Base-by-base conservation (phyloP, 331 rosid species). In the Pyrus hybrid region DNA sequence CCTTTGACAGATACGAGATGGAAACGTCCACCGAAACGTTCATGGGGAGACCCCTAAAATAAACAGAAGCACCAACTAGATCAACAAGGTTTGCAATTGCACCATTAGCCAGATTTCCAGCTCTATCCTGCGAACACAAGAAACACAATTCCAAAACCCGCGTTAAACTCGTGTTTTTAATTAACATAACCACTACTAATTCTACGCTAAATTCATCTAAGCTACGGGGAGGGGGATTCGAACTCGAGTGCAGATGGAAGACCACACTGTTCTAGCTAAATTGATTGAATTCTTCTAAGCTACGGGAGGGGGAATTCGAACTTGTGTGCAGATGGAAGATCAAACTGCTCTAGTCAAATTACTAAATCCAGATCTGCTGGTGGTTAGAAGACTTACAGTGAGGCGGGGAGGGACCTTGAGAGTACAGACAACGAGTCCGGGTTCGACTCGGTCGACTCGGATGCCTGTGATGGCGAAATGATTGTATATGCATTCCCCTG, bases 11-110 rank as follows among this genome's bases (percentile, higher is more conserved):
- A 80, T 61, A 85, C 18, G 95, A 86, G 79, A 94, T 85, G 23
- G 97, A 90, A 87, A 94, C 86, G 71, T 94, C 97, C 73, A 88
- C 93, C 4, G 97, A 91, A 76, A 94, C 96, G 81, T 82, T 83
- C 89, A 85, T 78, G 4, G 92, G 95, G 23, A 83, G 86, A 68
- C 89, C 86, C 76, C 79, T 90, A 43, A 63, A 83, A 72, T 87
- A 78, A 77, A 77, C 65, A 25, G 89, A 85, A 43, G 87, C 86
- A 23, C 99, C 97, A 11, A 84, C 82, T 64, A 85, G 93, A 81
- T 94, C 97, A 22, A 94, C 92, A 53, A 94, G 82, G 78, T 67
- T 92, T 53, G 91, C 97, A 57, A 94, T 86, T 68, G 97, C 92
- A 6, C 97, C 97, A 6, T 51, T 70, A 20, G 88, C 85, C 76